A percentile compares a stretch with the other conserved stretches of the same genome.
These are phyloP conservation scores for Phaffia tasmanica DNA, from an alignment of 768 basidiomycete genomes.

Conservation along the genomic window DNA sequence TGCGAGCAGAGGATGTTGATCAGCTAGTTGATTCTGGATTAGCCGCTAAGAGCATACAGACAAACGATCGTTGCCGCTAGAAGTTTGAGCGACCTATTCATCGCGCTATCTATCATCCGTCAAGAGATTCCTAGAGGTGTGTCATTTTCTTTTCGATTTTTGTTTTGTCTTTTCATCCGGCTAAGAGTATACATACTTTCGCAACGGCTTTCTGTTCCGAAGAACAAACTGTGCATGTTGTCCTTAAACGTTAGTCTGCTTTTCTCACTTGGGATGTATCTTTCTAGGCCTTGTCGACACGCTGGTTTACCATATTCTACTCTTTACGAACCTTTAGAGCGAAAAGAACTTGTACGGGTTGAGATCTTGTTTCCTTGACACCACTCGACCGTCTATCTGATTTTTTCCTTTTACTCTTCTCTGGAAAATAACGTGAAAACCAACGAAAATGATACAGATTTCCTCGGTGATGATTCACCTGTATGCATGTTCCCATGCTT, in stretches of 20 bases:
- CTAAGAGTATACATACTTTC: too few relatives aligned
- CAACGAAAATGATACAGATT: constrained; percentile 15
- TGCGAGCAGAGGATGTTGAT: too few relatives aligned
- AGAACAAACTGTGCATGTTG: too few relatives aligned
- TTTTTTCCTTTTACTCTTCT: background rate
- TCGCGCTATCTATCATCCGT: constrained; percentile 24
- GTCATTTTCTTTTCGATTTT: constrained; percentile 1
- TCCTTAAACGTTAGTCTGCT: background rate
- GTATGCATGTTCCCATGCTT: constrained; percentile 35
- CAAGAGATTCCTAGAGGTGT: constrained; percentile 18
- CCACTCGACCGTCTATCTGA: background rate
- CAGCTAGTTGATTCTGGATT: background rate
- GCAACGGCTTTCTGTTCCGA: too few relatives aligned
- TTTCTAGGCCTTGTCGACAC: background rate
- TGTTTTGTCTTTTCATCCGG: too few relatives aligned
- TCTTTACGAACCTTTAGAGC: background rate
- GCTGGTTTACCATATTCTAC: background rate
- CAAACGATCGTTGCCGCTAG: constrained; percentile 24
- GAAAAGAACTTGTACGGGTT: constrained; percentile 18
- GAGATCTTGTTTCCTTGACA: background rate
- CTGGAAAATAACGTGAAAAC: background rate
- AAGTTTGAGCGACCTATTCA: constrained; percentile 32
- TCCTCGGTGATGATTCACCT: constrained; percentile 35
- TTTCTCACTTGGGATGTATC: background rate
- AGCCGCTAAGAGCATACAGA: constrained; percentile 19